Base-by-base conservation (phyloP, 345 rosid species). In the Microcos paniculata region DNA sequence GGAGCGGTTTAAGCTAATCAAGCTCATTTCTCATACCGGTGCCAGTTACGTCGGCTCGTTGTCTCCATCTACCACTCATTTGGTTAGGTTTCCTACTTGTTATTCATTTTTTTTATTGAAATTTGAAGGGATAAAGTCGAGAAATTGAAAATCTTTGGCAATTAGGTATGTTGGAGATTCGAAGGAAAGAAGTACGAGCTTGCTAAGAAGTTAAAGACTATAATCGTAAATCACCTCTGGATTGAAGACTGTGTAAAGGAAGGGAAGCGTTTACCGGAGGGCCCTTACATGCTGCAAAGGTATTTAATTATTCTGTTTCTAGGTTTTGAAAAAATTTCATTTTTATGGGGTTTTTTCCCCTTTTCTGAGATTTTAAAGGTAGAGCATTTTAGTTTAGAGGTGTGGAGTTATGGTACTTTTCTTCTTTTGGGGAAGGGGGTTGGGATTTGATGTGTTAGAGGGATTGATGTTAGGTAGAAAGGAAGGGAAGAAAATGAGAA, bases 141-240 rank as follows among this genome's bases (percentile, higher is more conserved):
- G 2, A 6, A 26, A 13, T 28, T 58, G 35, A 28, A 59, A 28
- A 56, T 3, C 1, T 10, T 48, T 5, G 57, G 9, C 28, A 28
- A 49, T 63, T 77, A 96, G 98, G 88, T 96, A 3, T 93, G 99
- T 71, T 81, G 97, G 96, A 84, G 84, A 80, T 92, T 89, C 38
- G 92, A 92, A 67, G 98, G 99, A 0, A 82, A 73, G 74, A 96
- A 96, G 74, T 90, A 88, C 31, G 70, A 79, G 28, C 90, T 92
- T 48, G 94, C 97, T 1, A 88, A 78, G 78, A 88, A 87, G 80
- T 92, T 93, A 0, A 62, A 63, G 66, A 85, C 88, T 0, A 66
- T 61, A 23, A 73, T 90, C 2, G 95, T 96, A 0, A 93, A 93
- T 74, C 98, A 96, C 81, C 85, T 80, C 42, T 96, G 99, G 99